These are phyloP conservation scores for Mycena citricolor DNA, from an alignment of 1,284 basidiomycete genomes.

Conservation along the genomic window DNA sequence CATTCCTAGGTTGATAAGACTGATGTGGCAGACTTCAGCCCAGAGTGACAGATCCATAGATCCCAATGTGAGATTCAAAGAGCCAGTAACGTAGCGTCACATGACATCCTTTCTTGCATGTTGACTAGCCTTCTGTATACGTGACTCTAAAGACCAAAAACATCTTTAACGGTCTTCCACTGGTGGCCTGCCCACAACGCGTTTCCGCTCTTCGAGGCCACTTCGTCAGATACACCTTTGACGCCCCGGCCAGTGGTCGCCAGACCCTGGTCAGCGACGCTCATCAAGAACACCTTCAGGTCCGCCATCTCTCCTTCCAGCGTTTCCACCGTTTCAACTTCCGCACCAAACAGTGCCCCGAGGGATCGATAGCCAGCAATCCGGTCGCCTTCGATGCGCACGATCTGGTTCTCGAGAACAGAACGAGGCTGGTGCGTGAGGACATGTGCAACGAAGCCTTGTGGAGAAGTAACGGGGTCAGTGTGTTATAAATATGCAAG, in stretches of 20 bases:
- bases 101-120: too few relatives aligned
- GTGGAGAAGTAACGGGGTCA: too few relatives aligned
- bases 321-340: conserved; percentile 21
- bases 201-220: conserved; percentile 8
- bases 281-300: not conserved
- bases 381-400: conserved; percentile 32
- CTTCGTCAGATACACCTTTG: conserved; percentile 2
- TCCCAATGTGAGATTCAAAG: too few relatives aligned
- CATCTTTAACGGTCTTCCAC: conserved; percentile 13
- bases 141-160: too few relatives aligned
- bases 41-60: too few relatives aligned
- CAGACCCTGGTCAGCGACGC: not conserved
- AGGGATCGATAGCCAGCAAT: conserved; percentile 24
- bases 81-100: too few relatives aligned
- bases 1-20: too few relatives aligned
- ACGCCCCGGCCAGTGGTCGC: conserved; percentile 7
- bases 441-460: conserved; percentile 31
- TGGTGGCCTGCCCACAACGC: conserved; percentile 9
- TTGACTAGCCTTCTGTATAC: too few relatives aligned
- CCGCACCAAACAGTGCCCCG: conserved; percentile 21
- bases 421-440: conserved; percentile 29
- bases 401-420: conserved; percentile 23
- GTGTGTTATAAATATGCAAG: too few relatives aligned
- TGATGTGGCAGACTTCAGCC: too few relatives aligned
- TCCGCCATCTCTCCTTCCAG: conserved; percentile 11